These are phyloP conservation scores for Trichoderma virens DNA, from an alignment of 495 filamentous ascomycete species.

Conservation along the genomic window DNA sequence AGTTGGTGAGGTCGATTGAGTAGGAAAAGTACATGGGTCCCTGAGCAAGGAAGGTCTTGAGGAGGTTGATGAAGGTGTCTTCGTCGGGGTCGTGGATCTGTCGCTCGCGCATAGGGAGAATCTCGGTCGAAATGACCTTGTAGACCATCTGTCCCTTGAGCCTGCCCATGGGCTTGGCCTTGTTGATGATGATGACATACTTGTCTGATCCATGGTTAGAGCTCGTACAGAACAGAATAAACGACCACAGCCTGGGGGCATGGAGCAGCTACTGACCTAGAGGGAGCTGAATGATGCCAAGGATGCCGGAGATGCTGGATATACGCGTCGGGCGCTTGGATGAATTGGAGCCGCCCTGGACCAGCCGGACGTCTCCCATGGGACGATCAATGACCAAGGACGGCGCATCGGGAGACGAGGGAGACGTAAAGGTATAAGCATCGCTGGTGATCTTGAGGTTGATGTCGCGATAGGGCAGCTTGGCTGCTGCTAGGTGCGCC, in stretches of 20 bases:
- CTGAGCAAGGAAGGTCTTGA: constrained; percentile 68
- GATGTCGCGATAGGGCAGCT: constrained; percentile 84
- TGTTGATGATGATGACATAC: constrained; percentile 94
- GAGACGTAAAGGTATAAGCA: constrained; percentile 93
- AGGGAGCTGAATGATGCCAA: constrained; percentile 83
- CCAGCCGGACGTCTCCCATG: constrained; percentile 82
- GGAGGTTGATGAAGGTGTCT: constrained; percentile 74
- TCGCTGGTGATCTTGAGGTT: constrained; percentile 86
- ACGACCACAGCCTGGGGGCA: too few relatives aligned
- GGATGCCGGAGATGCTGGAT: constrained; percentile 81
- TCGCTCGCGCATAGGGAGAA: constrained; percentile 88
- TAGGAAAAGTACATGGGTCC: constrained; percentile 98
- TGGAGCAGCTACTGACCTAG: constrained; percentile 52
- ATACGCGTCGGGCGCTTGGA: constrained; percentile 69
- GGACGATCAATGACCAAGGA: constrained; percentile 84
- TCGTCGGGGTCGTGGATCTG: constrained; percentile 87
- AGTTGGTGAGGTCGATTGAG: constrained; percentile 88
- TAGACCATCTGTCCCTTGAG: constrained; percentile 91
- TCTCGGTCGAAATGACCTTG: constrained; percentile 82
- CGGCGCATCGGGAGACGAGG: constrained; percentile 80
- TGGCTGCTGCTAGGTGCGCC: constrained; percentile 5
- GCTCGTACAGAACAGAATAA: too few relatives aligned
- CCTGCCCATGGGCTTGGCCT: constrained; percentile 81
- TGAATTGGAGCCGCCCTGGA: constrained; percentile 63
- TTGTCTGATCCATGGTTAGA: constrained; percentile 54